Evolutionary conservation across 176 grass and related monocot species (phyloP), one percentile per base, ranked within the genome.

Genomic region (Thinopyrum elongatum): DNA sequence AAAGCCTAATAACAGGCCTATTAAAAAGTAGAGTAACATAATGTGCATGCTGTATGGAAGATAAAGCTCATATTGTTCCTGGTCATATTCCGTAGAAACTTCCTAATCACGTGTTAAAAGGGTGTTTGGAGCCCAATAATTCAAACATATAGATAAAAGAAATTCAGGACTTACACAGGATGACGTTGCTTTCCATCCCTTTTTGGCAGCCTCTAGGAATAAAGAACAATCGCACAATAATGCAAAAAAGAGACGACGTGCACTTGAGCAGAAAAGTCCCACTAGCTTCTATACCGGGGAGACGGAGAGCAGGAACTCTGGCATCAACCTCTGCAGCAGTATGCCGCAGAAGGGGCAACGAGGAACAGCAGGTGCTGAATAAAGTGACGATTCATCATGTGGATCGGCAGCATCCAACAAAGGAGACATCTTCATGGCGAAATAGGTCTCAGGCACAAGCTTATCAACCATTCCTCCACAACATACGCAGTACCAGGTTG

Each of bases 301-400:
- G 39, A 86, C n/a, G 2, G 88, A 87, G 14, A 85, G 83, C 15
- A 92, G 75, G 83, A 95, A 95, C n/a, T 87, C 93, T 4, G 90
- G 93, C 76, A 88, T 71, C 3, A 82, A 39, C 83, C 83, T 95
- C 72, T 92, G 88, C 77, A 95, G 67, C 83, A 90, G 65, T 84
- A 95, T 78, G 57, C 90, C 90, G 35, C 93, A 92, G 26, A 90
- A 88, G 25, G 93, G 93, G 31, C 93, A 92, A 15, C 78, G 38
- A 12, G 93, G 85, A 27, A 64, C 21, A 78, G 38, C 58, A 3
- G 44, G n/a, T 8, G 55, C 41, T 76, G 44, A 6, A 69, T 42
- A 75, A n/a, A 79, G 42, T 53, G 47, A 81, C 63, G 35, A 81
- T 46, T 42, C 85, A 10, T 46, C 34, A 5, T 77, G 75, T 72